Base-by-base conservation (phyloP, 805 yeast genomes). In the Aciculoconidium aculeatum region DNA sequence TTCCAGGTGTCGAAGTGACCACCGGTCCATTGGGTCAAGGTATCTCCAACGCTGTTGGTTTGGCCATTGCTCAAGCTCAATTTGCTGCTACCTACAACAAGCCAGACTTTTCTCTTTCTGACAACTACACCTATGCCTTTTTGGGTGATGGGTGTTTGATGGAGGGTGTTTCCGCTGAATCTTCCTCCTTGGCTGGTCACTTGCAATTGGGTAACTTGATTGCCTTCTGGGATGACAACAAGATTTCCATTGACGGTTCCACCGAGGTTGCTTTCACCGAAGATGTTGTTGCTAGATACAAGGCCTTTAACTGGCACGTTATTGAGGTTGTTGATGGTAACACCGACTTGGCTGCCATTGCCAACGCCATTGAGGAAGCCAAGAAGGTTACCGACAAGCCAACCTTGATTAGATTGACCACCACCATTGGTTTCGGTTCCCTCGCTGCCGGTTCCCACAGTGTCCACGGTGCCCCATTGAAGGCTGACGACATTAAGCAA, bases 11-110 rank as follows among this genome's bases (percentile, higher is more conserved):
- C 13, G 98, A 90, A 61, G 95, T 88, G 51, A 87, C 97, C 60
- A 90, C 97, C 39, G 98, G 98, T 61, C 97, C 98, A 35, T 76
- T 90, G 51, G 98, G 98, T 59, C 98, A 90, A 69, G 98, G 98
- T 80, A 75, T 90, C 49, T 72, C 81, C 49, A 88, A 86, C 59
- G 96, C 96, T 32, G 94, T 90, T 49, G 98, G 98, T 69, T 58
- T 90, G 45, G 97, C 98, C 34, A 75, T 90, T 52, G 98, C 96
- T 38, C 94, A 86, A 67, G 77, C 79, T 45, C 88, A 86, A 64
- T 66, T 84, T 38, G 95, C 94, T 47, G 95, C 96, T 44, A 79
- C 80, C 44, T 90, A 79, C 76, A 87, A 88, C 80, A 85, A 83
- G 71, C 94, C 95, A 48, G 81, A 71, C 52, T 75, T 61, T 63